phyloP scores from a whole-genome alignment of 1,284 basidiomycete genomes.

The Ustilago trichophora region DNA sequence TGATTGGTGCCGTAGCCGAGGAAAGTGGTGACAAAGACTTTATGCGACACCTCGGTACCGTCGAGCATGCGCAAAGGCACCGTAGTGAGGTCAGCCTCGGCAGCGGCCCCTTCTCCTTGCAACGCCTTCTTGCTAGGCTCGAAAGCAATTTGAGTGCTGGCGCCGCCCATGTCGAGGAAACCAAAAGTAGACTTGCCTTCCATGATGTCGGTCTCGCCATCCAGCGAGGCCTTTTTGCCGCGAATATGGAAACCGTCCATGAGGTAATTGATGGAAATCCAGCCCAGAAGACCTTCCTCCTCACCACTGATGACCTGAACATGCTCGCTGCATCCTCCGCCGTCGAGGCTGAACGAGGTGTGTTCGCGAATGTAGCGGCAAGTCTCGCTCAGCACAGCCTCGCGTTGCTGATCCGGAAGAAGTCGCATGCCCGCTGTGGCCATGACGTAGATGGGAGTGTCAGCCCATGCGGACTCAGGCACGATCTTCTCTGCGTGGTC shows the following conservation, averaged over 20 bases:
- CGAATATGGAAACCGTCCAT: constrained; percentile 86
- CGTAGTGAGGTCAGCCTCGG: constrained; percentile 37
- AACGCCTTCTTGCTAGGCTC: constrained; percentile 73
- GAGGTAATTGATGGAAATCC: constrained; percentile 97
- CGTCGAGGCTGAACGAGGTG: constrained; percentile 75
- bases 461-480: constrained; percentile 80
- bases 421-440: constrained; percentile 98
- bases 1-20: constrained; percentile 97
- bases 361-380: constrained; percentile 84
- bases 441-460: constrained; percentile 90
- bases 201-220: constrained; percentile 42
- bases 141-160: constrained; percentile 97
- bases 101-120: constrained; percentile 69
- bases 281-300: constrained; percentile 96
- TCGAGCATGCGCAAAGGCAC: constrained; percentile 83
- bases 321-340: constrained; percentile 77
- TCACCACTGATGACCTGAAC: constrained; percentile 96
- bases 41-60: constrained; percentile 86
- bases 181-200: constrained; percentile 84
- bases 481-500: constrained; percentile 83
- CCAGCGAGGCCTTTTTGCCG: constrained; percentile 35
- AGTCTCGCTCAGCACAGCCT: constrained; percentile 77
- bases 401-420: constrained; percentile 76
- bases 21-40: constrained; percentile 98
- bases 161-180: constrained; percentile 99